Conservation (phyloP, 768 basidiomycete genomes). For the Rhizopogon roseolus region DNA sequence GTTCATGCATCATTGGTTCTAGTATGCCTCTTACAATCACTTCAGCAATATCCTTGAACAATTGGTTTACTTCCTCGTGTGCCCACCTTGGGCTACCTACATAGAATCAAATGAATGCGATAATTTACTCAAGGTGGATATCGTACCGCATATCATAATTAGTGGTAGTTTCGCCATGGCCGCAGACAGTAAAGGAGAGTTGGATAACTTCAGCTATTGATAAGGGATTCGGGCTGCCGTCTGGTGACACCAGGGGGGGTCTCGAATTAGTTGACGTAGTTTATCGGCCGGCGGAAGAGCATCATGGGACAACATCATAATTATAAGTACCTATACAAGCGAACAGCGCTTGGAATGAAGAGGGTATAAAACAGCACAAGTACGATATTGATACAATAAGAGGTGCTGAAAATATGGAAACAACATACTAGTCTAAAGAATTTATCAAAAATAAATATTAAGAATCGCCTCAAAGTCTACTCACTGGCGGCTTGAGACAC, state of each 20-base stretch:
- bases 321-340: neutral
- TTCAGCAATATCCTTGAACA: constrained; percentile 66
- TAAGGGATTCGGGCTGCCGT: neutral
- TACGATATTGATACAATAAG: neutral
- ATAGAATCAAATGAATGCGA: neutral
- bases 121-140: neutral
- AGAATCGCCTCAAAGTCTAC: constrained; percentile 3
- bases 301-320: neutral
- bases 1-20: neutral
- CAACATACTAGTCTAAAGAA: neutral
- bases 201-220: neutral
- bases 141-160: constrained; percentile 26
- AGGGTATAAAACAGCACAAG: neutral
- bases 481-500: constrained; percentile 24
- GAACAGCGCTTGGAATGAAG: neutral
- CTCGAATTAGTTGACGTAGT: neutral
- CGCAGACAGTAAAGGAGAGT: neutral
- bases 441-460: neutral
- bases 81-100: constrained; percentile 73
- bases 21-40: constrained; percentile 58
- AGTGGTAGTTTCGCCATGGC: constrained; percentile 13
- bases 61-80: constrained; percentile 56
- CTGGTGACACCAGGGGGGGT: neutral
- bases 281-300: neutral
- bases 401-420: neutral